Evolutionary conservation across 2,329 filamentous ascomycete genomes (phyloP), one percentile per base, ranked within the genome.

Genomic region (Boeremia lycopersici): DNA sequence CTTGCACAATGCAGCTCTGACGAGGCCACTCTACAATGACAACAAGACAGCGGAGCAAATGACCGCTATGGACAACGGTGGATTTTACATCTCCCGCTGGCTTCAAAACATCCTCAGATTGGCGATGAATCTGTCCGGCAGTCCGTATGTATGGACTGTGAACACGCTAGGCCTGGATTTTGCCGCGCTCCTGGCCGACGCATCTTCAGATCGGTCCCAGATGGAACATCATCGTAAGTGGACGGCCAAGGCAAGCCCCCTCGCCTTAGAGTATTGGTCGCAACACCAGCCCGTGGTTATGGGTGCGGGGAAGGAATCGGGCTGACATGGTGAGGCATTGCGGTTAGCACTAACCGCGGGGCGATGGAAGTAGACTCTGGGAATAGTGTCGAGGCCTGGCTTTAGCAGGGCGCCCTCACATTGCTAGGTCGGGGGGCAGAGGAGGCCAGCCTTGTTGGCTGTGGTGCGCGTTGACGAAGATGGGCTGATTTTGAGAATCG

Each of bases 291-390:
- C 50, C 50, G 33, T 38, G 40, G 40, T 36, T 25, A 40, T 25
- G 52, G 52, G 46, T 55, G 52, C 52, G 52, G 52, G 52, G 52
- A 47, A 48, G 33, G 35, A 5, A 28, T 40, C 17, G 50, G 38
- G 43, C 36, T 52, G 35, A 35, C 46, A 49, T 49, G 9, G 35
- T 42, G 43, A 43, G 50, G 43, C 36, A 29, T 34, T 35, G 35
- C 29, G 29, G 42, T 52, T 52, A 53, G 50, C 13, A n/a, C 36
- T n/a, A 25, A 31, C 9, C 39, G 52, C 52, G 52, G 52, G 46
- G 35, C 52, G 29, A 40, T 4, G 35, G 26, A 42, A 42, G 30
- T 36, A 23, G 23, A 36, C 46, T 13, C 30, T 34, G 13, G n/a
- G 6, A 11, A 19, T 55, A 26, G 34, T 17, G 34, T 41, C 25